Conservation (phyloP, 1,284 basidiomycete genomes). For the Cutaneotrichosporon cavernicola region DNA sequence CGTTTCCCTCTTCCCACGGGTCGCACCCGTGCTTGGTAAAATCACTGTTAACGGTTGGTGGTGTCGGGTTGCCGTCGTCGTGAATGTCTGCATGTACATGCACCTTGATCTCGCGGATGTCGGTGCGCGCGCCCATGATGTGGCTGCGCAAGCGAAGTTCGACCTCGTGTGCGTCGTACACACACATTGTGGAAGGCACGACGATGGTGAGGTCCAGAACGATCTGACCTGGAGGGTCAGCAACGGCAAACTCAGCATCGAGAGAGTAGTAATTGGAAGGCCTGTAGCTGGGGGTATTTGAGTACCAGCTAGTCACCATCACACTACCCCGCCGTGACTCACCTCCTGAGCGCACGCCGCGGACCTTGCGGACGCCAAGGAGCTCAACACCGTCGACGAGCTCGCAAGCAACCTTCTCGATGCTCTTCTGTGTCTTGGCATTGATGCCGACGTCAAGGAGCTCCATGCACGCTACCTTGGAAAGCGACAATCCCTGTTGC, state of each 20-base stretch:
- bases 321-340: slow-evolving; percentile 17
- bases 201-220: slow-evolving; percentile 59
- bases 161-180: slow-evolving; percentile 61
- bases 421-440: slow-evolving; percentile 58
- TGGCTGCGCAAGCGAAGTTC: slow-evolving; percentile 64
- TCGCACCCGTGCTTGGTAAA: slow-evolving; percentile 21
- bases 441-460: slow-evolving; percentile 82
- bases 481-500: slow-evolving; percentile 72
- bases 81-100: slow-evolving; percentile 58
- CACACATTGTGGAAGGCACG: slow-evolving; percentile 63
- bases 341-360: slow-evolving; percentile 71
- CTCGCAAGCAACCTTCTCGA: slow-evolving; percentile 61
- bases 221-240: slow-evolving; percentile 40
- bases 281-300: neutral
- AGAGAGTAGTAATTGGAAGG: neutral
- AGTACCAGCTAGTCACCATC: neutral
- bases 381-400: slow-evolving; percentile 57
- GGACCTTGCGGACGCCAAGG: slow-evolving; percentile 64
- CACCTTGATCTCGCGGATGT: slow-evolving; percentile 75
- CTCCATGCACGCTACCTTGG: slow-evolving; percentile 73
- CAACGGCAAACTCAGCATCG: neutral
- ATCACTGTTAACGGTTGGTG: slow-evolving; percentile 21
- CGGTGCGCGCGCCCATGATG: slow-evolving; percentile 64
- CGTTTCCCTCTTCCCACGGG: neutral
- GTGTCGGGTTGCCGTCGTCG: neutral